Conservation (phyloP, 2,329 filamentous ascomycete genomes). For the Dactylellina leptospora region DNA sequence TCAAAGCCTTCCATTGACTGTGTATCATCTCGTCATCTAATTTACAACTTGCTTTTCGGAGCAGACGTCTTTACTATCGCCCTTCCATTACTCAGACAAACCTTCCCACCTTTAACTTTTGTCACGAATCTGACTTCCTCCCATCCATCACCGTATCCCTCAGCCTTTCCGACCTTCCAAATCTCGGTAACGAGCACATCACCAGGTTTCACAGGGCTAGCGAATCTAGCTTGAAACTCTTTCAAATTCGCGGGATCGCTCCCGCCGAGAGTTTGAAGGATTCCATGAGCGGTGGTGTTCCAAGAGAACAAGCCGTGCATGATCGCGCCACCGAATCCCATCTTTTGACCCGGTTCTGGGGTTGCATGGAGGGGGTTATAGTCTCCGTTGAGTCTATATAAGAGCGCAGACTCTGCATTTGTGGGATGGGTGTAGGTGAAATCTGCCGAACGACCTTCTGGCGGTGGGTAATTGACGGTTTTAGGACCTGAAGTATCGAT, state of each 20-base stretch:
- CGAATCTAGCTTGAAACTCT: conserved; percentile 89
- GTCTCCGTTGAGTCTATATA: conserved; percentile 89
- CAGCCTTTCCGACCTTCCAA: conserved; percentile 76
- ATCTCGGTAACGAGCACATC: conserved; percentile 82
- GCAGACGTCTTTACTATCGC: conserved; percentile 75
- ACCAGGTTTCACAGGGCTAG: conserved; percentile 81
- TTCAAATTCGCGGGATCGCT: conserved; percentile 82
- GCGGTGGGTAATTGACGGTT: conserved; percentile 79
- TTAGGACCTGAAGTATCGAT: conserved; percentile 71
- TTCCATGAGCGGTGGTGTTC: conserved; percentile 78
- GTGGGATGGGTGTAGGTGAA: conserved; percentile 75
- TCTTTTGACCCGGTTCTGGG: conserved; percentile 82
- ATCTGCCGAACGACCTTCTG: conserved; percentile 75
- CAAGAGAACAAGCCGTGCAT: conserved; percentile 89
- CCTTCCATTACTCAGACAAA: conserved; percentile 85
- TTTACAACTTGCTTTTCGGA: conserved; percentile 67
- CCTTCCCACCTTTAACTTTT: conserved; percentile 76
- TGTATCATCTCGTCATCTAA: background rate
- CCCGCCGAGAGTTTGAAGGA: conserved; percentile 77
- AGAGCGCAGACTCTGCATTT: conserved; percentile 71
- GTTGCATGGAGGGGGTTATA: conserved; percentile 93
- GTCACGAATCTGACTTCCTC: conserved; percentile 86
- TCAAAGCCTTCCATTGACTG: too few species aligned
- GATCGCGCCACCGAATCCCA: conserved; percentile 90
- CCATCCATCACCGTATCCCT: conserved; percentile 68